phyloP scores from a whole-genome alignment of 2,329 filamentous ascomycete species.

The Fusarium fujikuroi region DNA sequence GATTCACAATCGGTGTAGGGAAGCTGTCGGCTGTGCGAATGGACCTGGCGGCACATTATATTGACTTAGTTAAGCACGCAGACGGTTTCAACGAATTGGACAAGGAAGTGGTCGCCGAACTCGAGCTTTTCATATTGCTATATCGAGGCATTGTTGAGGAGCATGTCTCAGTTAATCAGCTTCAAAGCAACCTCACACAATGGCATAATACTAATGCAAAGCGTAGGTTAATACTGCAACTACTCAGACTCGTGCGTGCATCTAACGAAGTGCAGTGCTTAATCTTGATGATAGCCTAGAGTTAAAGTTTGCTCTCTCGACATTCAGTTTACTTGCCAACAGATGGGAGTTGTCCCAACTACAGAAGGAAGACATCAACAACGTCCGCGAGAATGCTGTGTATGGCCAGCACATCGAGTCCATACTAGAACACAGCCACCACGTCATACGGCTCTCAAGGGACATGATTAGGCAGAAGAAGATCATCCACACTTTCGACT shows the following conservation, averaged over 20 bases:
- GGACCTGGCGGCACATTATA: not conserved
- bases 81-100: not conserved
- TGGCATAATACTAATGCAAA: not conserved
- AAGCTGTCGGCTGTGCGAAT: not conserved
- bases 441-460: not conserved
- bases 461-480: not conserved
- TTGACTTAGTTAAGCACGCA: not conserved
- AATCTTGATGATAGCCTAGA: fast-evolving
- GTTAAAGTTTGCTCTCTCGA: not conserved
- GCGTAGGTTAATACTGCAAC: fast-evolving
- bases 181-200: not conserved
- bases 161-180: not conserved
- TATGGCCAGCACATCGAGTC: not conserved
- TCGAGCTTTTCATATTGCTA: not conserved
- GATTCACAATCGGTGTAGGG: not conserved
- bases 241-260: fast-evolving
- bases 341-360: not conserved
- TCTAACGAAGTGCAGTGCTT: not conserved
- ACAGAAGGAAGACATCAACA: fast-evolving
- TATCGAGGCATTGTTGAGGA: not conserved
- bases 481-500: not conserved
- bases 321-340: not conserved
- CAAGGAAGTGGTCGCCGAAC: not conserved
- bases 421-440: not conserved
- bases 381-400: fast-evolving